Evolutionary conservation across 306 rosid species (phyloP), one percentile per base, ranked within the genome.

Genomic region (Nissolia schottii): DNA sequence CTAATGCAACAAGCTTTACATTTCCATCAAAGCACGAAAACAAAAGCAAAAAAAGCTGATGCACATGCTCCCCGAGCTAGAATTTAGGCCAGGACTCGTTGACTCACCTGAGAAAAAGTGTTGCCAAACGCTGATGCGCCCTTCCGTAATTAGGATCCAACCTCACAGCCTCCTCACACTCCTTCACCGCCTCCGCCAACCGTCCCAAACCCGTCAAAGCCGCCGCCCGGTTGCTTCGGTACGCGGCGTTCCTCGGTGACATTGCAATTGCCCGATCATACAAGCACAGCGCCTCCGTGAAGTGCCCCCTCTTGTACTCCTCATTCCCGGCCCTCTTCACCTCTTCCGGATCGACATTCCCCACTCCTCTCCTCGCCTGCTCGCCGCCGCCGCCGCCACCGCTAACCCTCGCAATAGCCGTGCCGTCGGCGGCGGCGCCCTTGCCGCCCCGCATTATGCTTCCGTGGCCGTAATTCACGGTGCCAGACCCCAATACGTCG

Each of bases 161-260:
- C 81, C 85, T 87, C 67, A 89, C 85, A 0, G 97, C 97, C 84
- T 86, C 97, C 65, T 89, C 89, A 28, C 98, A 91, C 74, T 89
- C 98, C 77, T 62, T 79, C 75, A 94, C 87, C 0, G 98, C 96
- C 84, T 91, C 97, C 25, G 40, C 74, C 5, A 94, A 62, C 70
- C 97, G 79, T 6, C 92, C 87, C 5, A 91, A 82, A 3, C 89
- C 87, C 0, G 91, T 91, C 81, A 94, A 73, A 20, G 98, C 98
- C 7, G 98, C 98, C 0, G 97, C 98, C 7, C 98, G 90, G 81
- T 94, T 94, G 58, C 96, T 81, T 74, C 98, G 86, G 63, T 83
- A 89, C 0, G 97, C 88, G 0, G 90, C 89, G 70, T 89, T 94
- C 11, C 50, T 80, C 7, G 98, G 97, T 0, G 92, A 87, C 25